Percentiles rank a stretch among this genome's conserved stretches.
Conservation (phyloP, 2,329 filamentous ascomycete genomes). For the Aspergillus sp. region DNA sequence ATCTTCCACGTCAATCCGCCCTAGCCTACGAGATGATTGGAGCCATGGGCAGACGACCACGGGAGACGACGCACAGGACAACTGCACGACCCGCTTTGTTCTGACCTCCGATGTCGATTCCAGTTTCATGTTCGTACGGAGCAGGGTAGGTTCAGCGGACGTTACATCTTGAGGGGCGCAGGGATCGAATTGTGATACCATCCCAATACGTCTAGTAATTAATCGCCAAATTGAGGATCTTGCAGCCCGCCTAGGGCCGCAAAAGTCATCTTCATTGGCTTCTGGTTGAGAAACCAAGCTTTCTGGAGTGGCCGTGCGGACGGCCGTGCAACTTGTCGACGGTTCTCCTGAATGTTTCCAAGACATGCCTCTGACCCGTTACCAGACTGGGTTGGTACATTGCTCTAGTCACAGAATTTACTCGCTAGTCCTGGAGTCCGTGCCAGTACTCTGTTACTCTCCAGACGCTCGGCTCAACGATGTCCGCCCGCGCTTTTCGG, state of each 20-base stretch:
- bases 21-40: neutral
- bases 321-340: neutral
- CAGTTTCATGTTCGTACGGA: constrained; percentile 2
- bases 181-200: neutral
- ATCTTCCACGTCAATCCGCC: constrained; percentile 3
- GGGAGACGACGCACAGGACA: constrained; percentile 5
- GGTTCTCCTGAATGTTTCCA: too few species aligned
- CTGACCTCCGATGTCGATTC: neutral
- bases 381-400: too few species aligned
- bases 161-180: neutral
- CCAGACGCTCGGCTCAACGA: too few species aligned
- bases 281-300: constrained; percentile 14
- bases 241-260: constrained; percentile 11
- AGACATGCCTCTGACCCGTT: too few species aligned
- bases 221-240: constrained; percentile 11
- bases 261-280: constrained; percentile 8
- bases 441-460: too few species aligned
- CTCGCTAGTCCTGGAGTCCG: too few species aligned
- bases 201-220: constrained; percentile 3
- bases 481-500: too few species aligned
- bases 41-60: neutral
- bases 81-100: constrained; percentile 1
- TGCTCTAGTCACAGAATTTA: too few species aligned
- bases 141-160: neutral
- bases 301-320: constrained; percentile 10